Evolutionary conservation across 2,329 filamentous ascomycete genomes (phyloP).

Genomic region (Hymenoscyphus albidus): DNA sequence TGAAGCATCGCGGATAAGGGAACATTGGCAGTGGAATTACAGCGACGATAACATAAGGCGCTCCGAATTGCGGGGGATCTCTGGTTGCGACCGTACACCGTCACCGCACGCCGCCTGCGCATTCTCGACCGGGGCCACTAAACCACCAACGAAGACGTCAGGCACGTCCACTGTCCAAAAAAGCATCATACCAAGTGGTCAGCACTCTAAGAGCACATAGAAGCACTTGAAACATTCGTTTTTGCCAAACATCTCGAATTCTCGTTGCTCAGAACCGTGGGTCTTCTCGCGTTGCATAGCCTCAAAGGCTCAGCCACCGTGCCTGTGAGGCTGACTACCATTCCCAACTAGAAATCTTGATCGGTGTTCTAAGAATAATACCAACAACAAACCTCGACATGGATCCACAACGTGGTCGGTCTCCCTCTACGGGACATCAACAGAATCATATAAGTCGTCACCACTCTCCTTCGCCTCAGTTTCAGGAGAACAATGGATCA

Average conservation of each 20-base stretch:
- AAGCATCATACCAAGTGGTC: not conserved
- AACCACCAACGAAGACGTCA: constrained; percentile 6
- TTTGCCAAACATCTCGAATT: not conserved
- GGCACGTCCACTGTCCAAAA: constrained; percentile 5
- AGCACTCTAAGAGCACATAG: not conserved
- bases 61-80: constrained; percentile 14
- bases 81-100: constrained; percentile 5
- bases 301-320: constrained; percentile 32
- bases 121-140: constrained; percentile 2
- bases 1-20: not conserved
- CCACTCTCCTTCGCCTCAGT: constrained; percentile 59
- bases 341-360: constrained; percentile 23
- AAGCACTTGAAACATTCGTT: constrained; percentile 5
- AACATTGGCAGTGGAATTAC: constrained; percentile 3
- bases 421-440: constrained; percentile 56
- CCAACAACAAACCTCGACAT: constrained; percentile 38
- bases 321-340: constrained; percentile 28
- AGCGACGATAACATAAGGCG: constrained; percentile 10
- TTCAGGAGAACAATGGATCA: constrained; percentile 46
- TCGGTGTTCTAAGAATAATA: constrained; percentile 35
- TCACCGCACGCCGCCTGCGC: constrained; percentile 6
- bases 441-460: constrained; percentile 63
- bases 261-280: constrained; percentile 18
- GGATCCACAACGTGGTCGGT: constrained; percentile 59
- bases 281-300: constrained; percentile 30